Base-by-base conservation (phyloP, 306 rosid species). In the Corylus avellana region DNA sequence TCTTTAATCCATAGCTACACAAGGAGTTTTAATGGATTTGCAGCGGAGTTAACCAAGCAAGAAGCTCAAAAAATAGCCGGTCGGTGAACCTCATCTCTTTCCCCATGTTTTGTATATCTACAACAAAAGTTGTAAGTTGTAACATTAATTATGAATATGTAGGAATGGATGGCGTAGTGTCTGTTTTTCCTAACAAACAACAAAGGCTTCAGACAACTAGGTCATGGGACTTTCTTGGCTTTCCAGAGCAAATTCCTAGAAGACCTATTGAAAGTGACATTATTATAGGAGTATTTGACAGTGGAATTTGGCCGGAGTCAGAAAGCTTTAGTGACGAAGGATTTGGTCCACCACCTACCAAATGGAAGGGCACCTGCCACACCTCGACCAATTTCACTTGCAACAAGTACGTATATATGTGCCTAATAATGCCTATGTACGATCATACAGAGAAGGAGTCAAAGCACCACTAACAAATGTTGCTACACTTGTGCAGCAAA, bases 171-270 rank as follows among this genome's bases (percentile, higher is more conserved):
- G 85, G 85, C 1, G 91, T 91, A 4, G 85, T 91, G 64, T 84
- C 91, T 8, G 93, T 89, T 17, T 88, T 90, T 74, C 88, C 82
- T 7, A 85, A 32, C 49, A 18, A 11, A 82, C 78, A 76, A 77
- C 72, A 32, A 35, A 68, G 77, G 12, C 89, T 82, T 39, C 89
- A 77, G 1, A 91, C 92, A 35, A 91, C 95, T 62, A 87, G 59
- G 77, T 91, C 91, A 11, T 91, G 91, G 91, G 86, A 91, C 64
- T 91, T 91, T 75, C 64, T 91, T 74, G 95, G 92, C 9, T 80
- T 91, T 49, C 78, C 85, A 0, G 20, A 27, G 29, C 42, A 77
- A 4, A 81, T 74, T 16, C 27, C 70, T 29, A 81, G 79, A 84
- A 14, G 54, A 37, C 2, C 37, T 1, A 4, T 47, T 1, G 90